Evolutionary conservation across 306 rosid genomes (phyloP).

Genomic region (Citrullus mucosospermus): DNA sequence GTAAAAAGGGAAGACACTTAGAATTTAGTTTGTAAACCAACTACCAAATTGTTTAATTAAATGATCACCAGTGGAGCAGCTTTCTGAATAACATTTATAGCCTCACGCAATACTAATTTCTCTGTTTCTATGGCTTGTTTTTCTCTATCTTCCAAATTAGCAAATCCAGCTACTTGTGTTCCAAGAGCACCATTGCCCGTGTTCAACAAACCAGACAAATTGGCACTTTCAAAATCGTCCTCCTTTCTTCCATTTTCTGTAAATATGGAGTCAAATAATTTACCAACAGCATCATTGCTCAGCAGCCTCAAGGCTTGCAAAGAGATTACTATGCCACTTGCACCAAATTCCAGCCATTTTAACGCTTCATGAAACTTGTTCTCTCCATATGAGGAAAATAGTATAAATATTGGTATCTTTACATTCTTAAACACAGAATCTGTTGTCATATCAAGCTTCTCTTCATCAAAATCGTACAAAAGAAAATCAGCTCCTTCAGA

Average conservation of each 20-base stretch:
- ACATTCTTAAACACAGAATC: conserved; percentile 38
- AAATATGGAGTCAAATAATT: conserved; percentile 26
- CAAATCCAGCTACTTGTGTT: conserved; percentile 51
- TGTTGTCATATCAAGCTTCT: conserved; percentile 20
- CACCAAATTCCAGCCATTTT: conserved; percentile 46
- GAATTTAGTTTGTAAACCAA: conserved; percentile 13
- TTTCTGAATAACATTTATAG: conserved; percentile 57
- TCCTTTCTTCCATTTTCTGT: conserved; percentile 13
- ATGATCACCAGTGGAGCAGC: conserved; percentile 99
- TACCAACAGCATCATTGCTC: conserved; percentile 30
- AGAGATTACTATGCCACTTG: conserved; percentile 64
- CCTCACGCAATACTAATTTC: conserved; percentile 57
- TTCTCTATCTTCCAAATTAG: conserved; percentile 66
- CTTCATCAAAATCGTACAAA: conserved; percentile 33
- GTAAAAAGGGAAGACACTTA: not conserved
- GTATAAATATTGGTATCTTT: conserved; percentile 70
- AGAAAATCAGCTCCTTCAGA: conserved; percentile 97
- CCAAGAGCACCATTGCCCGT: conserved; percentile 26
- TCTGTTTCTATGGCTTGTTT: conserved; percentile 52
- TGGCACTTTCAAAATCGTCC: conserved; percentile 10
- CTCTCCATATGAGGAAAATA: conserved; percentile 19
- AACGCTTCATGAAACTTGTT: conserved; percentile 30
- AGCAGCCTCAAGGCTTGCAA: conserved; percentile 40
- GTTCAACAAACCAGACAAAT: conserved; percentile 12
- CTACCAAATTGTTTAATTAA: conserved; percentile 69